A percentile compares a stretch with the other conserved stretches of the same genome.
phyloP scores from a whole-genome alignment of 148 eudicot genomes.

The Rhododendron mucronatum region DNA sequence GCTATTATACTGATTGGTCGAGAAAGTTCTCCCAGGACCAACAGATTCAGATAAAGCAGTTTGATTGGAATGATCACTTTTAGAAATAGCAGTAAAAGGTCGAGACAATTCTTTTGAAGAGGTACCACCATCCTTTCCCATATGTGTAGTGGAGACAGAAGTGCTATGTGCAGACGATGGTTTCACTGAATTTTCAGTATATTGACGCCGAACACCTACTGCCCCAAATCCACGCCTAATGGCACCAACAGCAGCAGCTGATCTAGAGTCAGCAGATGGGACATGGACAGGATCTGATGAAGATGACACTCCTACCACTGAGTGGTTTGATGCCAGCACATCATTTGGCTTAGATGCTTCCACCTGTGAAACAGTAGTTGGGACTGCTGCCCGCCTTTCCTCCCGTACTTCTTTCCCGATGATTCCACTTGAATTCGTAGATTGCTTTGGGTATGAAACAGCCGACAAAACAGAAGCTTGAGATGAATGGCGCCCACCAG shows the following conservation, averaged over 20 bases:
- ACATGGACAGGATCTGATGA: constrained; percentile 95
- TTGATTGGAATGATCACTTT: constrained; percentile 36
- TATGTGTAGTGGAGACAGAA: constrained; percentile 35
- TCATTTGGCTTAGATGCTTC: constrained; percentile 35
- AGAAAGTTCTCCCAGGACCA: constrained; percentile 37
- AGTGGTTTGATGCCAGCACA: constrained; percentile 43
- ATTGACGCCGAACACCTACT: constrained; percentile 73
- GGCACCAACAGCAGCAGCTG: constrained; percentile 68
- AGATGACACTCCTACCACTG: constrained; percentile 72
- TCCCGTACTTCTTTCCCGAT: constrained; percentile 30
- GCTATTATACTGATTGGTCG: constrained; percentile 46
- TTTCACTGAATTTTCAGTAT: constrained; percentile 47
- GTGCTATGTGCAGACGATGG: constrained; percentile 38
- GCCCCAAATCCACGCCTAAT: constrained; percentile 83
- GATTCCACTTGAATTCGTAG: constrained; percentile 22
- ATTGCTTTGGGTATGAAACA: constrained; percentile 36
- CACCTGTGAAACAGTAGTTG: constrained; percentile 28
- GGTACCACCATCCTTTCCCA: constrained; percentile 32
- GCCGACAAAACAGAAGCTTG: constrained; percentile 28
- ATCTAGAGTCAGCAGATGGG: constrained; percentile 70
- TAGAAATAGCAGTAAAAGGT: constrained; percentile 31
- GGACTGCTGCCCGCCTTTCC: constrained; percentile 28
- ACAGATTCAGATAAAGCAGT: constrained; percentile 39
- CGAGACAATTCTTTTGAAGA: constrained; percentile 40
- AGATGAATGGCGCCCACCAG: constrained; percentile 23